Percentiles rank a stretch among this genome's conserved stretches.
These are phyloP conservation scores for Phialophora chinensis DNA, from an alignment of 2,329 filamentous ascomycete species.

Conservation along the genomic window DNA sequence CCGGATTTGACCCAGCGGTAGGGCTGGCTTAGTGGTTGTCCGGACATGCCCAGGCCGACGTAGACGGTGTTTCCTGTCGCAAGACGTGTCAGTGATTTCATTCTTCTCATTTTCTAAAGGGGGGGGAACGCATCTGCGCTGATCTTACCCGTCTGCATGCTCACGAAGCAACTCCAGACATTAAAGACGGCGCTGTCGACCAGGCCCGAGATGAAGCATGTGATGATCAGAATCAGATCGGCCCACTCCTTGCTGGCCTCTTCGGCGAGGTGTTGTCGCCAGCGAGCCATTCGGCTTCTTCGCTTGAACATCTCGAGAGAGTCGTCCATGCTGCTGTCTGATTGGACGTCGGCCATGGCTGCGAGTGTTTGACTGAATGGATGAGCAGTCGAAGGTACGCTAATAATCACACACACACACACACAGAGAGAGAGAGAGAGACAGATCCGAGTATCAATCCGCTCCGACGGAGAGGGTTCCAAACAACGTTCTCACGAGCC, in stretches of 20 bases:
- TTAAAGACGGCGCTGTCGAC: slow-evolving; percentile 54
- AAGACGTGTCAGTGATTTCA: too few relatives aligned
- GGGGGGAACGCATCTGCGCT: too few relatives aligned
- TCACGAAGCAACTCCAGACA: slow-evolving; percentile 54
- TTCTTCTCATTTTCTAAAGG: not conserved
- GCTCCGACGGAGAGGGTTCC: too few relatives aligned
- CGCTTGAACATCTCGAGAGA: slow-evolving; percentile 22
- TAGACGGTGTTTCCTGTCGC: slow-evolving; percentile 51
- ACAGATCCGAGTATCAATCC: too few relatives aligned
- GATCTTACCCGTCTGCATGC: slow-evolving; percentile 53
- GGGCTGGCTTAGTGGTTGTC: slow-evolving; percentile 46
- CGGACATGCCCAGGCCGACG: slow-evolving; percentile 48
- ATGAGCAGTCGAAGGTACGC: not conserved
- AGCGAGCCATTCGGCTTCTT: slow-evolving; percentile 18
- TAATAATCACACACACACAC: not conserved
- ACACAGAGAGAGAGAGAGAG: not conserved
- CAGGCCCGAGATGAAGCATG: slow-evolving; percentile 50
- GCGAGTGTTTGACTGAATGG: not conserved
- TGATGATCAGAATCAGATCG: slow-evolving; percentile 37
- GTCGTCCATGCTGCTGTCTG: slow-evolving; percentile 21
- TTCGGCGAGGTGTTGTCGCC: slow-evolving; percentile 23
- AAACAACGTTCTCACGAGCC: not conserved
- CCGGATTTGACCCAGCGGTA: slow-evolving; percentile 53
- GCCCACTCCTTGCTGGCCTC: slow-evolving; percentile 29
- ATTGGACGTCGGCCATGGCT: slow-evolving; percentile 11